Base-by-base conservation (phyloP, 306 rosid genomes). In the Fragaria vesca region DNA sequence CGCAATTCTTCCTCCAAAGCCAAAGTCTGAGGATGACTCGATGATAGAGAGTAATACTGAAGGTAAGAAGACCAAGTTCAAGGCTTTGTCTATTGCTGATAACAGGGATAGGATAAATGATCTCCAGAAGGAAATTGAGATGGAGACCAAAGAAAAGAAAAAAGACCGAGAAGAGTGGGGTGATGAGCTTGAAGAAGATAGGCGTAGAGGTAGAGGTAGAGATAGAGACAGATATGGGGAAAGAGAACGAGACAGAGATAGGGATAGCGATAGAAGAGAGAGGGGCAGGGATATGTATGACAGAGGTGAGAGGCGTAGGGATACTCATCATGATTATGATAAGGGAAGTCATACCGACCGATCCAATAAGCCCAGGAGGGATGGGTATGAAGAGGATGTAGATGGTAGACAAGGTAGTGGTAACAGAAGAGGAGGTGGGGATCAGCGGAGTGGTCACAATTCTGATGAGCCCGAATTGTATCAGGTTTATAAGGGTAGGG, bases 1-100 rank as follows among this genome's bases (percentile, higher is more conserved):
- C 58, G 93, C 93, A 3, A 89, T 93, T 81, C 91, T 93, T 70
- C 95, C 98, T 74, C 97, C 97, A 15, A 85, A 88, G 75, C 60
- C 71, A 26, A 81, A 82, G 62, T 48, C 66, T 2, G 82, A 85
- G 3, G 83, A 82, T 81, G 92, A 78, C 24, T 80, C 66, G 43
- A 83, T 81, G 83, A 83, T 72, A 45, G 95, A 73, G 21, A 47
- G 58, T 66, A 80, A 75, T 66, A 40, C 90, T 5, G 87, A 86
- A 61, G 85, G 83, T 62, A 78, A 77, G 42, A 89, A 83, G 51
- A 54, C 78, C 2, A 92, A 89, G 82, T 93, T 75, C 50, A 80
- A 82, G 69, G 95, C 90, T 4, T 69, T 93, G 61, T 93, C 87
- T 1, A 93, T 89, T 15, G 84, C 87, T 0, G 95, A 91, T 57